Evolutionary conservation across 2,329 filamentous ascomycete species (phyloP).

Genomic region (Aspergillus glaucus): DNA sequence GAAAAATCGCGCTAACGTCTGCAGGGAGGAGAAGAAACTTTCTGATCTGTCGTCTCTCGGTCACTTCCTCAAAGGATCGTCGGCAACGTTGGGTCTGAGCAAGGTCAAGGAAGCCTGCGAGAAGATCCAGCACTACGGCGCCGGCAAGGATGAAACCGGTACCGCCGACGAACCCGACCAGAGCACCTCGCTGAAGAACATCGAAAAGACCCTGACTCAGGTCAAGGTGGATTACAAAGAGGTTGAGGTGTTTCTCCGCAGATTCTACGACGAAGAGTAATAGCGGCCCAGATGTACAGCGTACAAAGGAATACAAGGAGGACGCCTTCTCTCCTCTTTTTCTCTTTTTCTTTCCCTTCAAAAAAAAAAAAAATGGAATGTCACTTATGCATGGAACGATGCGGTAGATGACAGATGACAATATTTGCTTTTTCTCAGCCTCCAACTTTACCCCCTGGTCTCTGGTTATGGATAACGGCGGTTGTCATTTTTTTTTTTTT

Average conservation of each 20-base stretch:
- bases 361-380: no score
- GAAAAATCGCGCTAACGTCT: neutral
- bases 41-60: slow-evolving; percentile 73
- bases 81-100: slow-evolving; percentile 81
- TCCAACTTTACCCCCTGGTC: no score
- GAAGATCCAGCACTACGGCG: slow-evolving; percentile 91
- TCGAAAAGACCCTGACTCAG: slow-evolving; percentile 61
- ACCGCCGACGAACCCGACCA: slow-evolving; percentile 59
- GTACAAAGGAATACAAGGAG: neutral
- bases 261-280: slow-evolving; percentile 55
- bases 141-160: slow-evolving; percentile 72
- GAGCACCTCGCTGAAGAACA: slow-evolving; percentile 61
- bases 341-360: neutral
- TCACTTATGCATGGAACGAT: no score
- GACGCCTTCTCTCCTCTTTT: neutral
- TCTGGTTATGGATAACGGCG: neutral
- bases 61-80: slow-evolving; percentile 96
- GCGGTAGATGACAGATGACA: no score
- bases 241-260: slow-evolving; percentile 62
- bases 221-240: slow-evolving; percentile 73
- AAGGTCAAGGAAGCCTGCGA: slow-evolving; percentile 92
- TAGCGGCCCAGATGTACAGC: neutral
- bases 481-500: neutral
- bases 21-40: slow-evolving; percentile 63
- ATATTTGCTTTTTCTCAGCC: no score